These are phyloP conservation scores for Microbotryum violaceum DNA, from an alignment of 1,284 basidiomycete species.

Conservation along the genomic window DNA sequence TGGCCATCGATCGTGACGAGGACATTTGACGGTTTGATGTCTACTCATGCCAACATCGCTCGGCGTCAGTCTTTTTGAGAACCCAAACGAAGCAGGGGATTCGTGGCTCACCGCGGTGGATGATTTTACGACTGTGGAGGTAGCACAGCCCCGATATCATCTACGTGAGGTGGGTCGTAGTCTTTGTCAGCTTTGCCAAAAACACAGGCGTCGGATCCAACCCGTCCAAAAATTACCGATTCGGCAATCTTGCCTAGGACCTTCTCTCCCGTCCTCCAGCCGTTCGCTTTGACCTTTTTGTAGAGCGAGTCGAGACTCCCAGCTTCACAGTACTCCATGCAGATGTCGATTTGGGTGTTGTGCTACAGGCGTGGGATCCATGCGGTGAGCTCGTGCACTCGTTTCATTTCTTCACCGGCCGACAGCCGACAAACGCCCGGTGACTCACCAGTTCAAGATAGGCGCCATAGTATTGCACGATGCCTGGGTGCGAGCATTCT, in stretches of 20 bases:
- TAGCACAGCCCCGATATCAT: constrained; percentile 86
- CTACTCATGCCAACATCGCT: constrained; percentile 1
- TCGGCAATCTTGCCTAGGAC: constrained; percentile 86
- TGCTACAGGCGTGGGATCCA: constrained; percentile 14
- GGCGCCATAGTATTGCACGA: constrained; percentile 87
- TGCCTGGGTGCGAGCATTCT: constrained; percentile 74
- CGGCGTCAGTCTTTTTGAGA: neutral
- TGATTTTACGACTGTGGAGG: constrained; percentile 81
- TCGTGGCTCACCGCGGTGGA: constrained; percentile 58
- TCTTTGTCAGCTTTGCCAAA: constrained; percentile 2
- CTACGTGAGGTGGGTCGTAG: constrained; percentile 43
- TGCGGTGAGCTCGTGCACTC: neutral
- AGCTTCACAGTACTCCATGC: constrained; percentile 92
- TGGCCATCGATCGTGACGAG: constrained; percentile 76
- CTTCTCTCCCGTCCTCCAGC: constrained; percentile 79
- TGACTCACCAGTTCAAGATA: constrained; percentile 73
- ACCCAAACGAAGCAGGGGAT: neutral
- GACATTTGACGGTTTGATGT: constrained; percentile 92
- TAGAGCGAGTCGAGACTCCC: constrained; percentile 73
- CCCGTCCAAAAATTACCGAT: constrained; percentile 53
- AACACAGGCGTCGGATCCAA: neutral
- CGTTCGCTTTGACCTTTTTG: constrained; percentile 66
- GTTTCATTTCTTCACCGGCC: neutral
- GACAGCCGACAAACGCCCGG: neutral
- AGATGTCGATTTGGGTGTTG: constrained; percentile 85